A percentile compares a stretch with the other conserved stretches of the same genome.
Evolutionary conservation across 2,329 filamentous ascomycete species (phyloP).

Genomic region (Xylaria sp.): DNA sequence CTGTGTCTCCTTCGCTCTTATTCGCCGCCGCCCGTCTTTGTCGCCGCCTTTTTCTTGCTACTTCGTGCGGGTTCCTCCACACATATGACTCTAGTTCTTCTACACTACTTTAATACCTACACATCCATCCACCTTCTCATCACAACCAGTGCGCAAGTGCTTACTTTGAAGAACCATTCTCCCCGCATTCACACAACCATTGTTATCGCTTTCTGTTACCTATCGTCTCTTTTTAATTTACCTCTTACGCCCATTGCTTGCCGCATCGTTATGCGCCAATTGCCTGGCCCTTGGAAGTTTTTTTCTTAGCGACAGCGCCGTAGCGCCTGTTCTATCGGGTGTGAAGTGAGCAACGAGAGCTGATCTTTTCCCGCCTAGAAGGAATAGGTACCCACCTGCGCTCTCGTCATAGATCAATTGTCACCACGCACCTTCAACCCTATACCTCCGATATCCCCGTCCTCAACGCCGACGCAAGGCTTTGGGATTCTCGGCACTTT

Average conservation of each 20-base stretch:
- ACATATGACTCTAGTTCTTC: slow-evolving; percentile 12
- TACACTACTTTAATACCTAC: slow-evolving; percentile 12
- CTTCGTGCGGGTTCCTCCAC: slow-evolving; percentile 13
- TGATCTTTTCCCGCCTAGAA: slow-evolving; percentile 28
- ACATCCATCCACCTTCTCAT: slow-evolving; percentile 5
- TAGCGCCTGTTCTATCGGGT: slow-evolving; percentile 4
- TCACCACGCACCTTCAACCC: slow-evolving; percentile 35
- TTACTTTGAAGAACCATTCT: slow-evolving; percentile 26
- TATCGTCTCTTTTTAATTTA: slow-evolving; percentile 20
- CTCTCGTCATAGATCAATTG: slow-evolving; percentile 42
- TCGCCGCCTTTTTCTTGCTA: slow-evolving; percentile 17
- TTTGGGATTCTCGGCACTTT: slow-evolving; percentile 14
- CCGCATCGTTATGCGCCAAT: slow-evolving; percentile 20
- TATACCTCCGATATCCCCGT: slow-evolving; percentile 46
- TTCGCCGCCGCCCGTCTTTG: slow-evolving; percentile 15
- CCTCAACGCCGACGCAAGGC: slow-evolving; percentile 34
- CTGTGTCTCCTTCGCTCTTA: slow-evolving; percentile 9
- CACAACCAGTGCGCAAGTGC: slow-evolving; percentile 30
- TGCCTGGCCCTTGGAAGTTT: slow-evolving; percentile 13
- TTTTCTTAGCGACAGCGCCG: slow-evolving; percentile 17
- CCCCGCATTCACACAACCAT: slow-evolving; percentile 33
- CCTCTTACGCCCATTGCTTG: slow-evolving; percentile 1
- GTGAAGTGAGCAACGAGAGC: slow-evolving; percentile 29
- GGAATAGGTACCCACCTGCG: slow-evolving; percentile 37
- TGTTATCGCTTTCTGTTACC: slow-evolving; percentile 17